Conservation (phyloP, 495 filamentous ascomycete genomes). For the Astrothelium macrocarpum region DNA sequence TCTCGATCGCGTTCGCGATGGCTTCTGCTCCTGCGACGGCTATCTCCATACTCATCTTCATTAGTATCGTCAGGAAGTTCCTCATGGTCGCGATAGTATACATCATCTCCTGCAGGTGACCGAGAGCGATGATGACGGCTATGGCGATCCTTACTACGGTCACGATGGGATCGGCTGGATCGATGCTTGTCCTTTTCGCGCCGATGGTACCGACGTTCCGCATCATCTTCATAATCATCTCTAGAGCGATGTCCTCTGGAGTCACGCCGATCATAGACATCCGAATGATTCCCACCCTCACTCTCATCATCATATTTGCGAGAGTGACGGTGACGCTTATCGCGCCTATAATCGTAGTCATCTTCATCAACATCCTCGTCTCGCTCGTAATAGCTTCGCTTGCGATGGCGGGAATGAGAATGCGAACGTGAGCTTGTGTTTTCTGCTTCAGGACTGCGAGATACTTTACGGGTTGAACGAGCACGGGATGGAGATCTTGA, state of each 20-base stretch:
- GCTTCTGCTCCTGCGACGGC: conserved; percentile 18
- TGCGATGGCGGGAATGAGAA: conserved; percentile 11
- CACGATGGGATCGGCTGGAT: conserved; percentile 35
- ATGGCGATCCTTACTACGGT: conserved; percentile 41
- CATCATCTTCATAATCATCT: conserved; percentile 30
- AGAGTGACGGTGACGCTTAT: conserved; percentile 37
- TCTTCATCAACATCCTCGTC: conserved; percentile 33
- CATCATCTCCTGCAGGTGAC: conserved; percentile 22
- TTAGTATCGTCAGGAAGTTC: background rate
- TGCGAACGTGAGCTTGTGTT: conserved; percentile 6
- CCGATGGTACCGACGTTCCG: conserved; percentile 32
- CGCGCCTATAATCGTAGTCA: conserved; percentile 43
- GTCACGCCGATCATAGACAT: conserved; percentile 12
- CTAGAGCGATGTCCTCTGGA: conserved; percentile 14
- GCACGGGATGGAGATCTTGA: background rate
- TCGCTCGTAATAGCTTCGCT: conserved; percentile 13
- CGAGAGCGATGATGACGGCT: conserved; percentile 37
- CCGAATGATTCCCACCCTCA: conserved; percentile 5
- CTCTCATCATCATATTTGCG: conserved; percentile 40
- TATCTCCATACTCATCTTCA: background rate
- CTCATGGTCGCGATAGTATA: conserved; percentile 12
- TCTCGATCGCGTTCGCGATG: conserved; percentile 18
- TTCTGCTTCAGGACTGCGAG: conserved; percentile 8
- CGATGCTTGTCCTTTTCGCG: conserved; percentile 39
- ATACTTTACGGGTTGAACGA: background rate